Conservation (phyloP, 768 basidiomycete species). For the Gymnopilus dilepis region DNA sequence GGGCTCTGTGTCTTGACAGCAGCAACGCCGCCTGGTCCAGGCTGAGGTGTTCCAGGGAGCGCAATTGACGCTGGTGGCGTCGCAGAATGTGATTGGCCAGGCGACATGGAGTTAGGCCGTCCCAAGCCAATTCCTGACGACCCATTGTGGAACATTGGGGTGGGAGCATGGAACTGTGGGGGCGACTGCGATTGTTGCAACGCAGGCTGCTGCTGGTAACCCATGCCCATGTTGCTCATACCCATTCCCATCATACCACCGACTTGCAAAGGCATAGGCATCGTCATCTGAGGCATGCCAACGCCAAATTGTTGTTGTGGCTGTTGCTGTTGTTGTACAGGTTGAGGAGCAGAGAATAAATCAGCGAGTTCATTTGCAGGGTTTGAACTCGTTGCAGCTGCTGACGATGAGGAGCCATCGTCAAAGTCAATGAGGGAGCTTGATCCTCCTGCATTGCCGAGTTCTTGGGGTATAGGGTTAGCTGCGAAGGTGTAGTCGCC, state of each 20-base stretch:
- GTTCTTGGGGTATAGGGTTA: slow-evolving; percentile 70
- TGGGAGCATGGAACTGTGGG: slow-evolving; percentile 9
- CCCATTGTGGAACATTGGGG: slow-evolving; percentile 13
- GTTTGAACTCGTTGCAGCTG: slow-evolving; percentile 26
- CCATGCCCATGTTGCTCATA: not conserved
- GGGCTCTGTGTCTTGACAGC: not conserved
- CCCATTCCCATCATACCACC: slow-evolving; percentile 11
- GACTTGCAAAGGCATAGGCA: not conserved
- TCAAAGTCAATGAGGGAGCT: slow-evolving; percentile 82
- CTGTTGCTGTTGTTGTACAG: slow-evolving; percentile 19
- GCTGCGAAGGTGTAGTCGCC: slow-evolving; percentile 81
- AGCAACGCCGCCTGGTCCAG: not conserved
- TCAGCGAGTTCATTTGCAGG: slow-evolving; percentile 61
- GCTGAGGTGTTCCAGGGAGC: slow-evolving; percentile 40
- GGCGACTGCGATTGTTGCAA: slow-evolving; percentile 8
- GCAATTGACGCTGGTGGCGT: slow-evolving; percentile 47
- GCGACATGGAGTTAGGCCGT: slow-evolving; percentile 17
- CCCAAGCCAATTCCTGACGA: not conserved
- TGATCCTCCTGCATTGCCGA: slow-evolving; percentile 37
- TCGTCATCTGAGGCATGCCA: not conserved
- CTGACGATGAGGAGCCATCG: slow-evolving; percentile 42
- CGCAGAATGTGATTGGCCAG: slow-evolving; percentile 27
- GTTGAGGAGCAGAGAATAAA: slow-evolving; percentile 52
- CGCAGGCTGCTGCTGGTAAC: slow-evolving; percentile 10
- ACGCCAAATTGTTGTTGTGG: slow-evolving; percentile 14